phyloP scores from a whole-genome alignment of 805 yeast species.

The Jamesozyma spencerorum region DNA sequence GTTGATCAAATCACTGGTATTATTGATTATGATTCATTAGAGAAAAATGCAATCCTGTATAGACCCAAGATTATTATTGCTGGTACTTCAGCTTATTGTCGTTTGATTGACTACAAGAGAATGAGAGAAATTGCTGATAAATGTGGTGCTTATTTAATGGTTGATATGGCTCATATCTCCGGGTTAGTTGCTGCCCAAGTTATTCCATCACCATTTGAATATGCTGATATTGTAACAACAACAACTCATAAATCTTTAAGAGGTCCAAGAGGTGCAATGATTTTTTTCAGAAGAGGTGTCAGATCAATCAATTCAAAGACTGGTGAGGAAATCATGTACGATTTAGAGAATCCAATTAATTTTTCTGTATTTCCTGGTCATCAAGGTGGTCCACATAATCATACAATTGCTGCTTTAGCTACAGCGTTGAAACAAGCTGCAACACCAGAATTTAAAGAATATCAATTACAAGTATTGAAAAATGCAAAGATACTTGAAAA shows the following conservation, averaged over 20 bases:
- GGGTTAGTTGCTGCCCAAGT: slow-evolving; percentile 95
- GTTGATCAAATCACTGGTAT: slow-evolving; percentile 85
- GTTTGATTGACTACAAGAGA: slow-evolving; percentile 92
- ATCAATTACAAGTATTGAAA: slow-evolving; percentile 79
- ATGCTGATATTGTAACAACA: slow-evolving; percentile 95
- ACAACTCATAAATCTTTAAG: slow-evolving; percentile 97
- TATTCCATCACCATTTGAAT: slow-evolving; percentile 91
- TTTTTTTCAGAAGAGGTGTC: slow-evolving; percentile 94
- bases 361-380: slow-evolving; percentile 99
- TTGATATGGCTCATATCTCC: slow-evolving; percentile 97
- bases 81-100: slow-evolving; percentile 96
- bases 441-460: slow-evolving; percentile 81
- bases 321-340: slow-evolving; percentile 85
- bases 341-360: slow-evolving; percentile 89
- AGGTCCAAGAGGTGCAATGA: slow-evolving; percentile 99
- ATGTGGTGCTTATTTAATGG: slow-evolving; percentile 92
- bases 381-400: slow-evolving; percentile 99
- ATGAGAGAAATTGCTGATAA: slow-evolving; percentile 94
- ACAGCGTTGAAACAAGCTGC: slow-evolving; percentile 93
- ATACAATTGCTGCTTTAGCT: slow-evolving; percentile 94
- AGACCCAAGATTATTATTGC: slow-evolving; percentile 96
- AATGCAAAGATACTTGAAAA: slow-evolving; percentile 79
- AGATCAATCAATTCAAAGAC: slow-evolving; percentile 79
- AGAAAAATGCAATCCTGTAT: slow-evolving; percentile 79
- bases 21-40: slow-evolving; percentile 93